phyloP scores from a whole-genome alignment of 2,329 filamentous ascomycete species.

The Pseudocercospora crystallina region DNA sequence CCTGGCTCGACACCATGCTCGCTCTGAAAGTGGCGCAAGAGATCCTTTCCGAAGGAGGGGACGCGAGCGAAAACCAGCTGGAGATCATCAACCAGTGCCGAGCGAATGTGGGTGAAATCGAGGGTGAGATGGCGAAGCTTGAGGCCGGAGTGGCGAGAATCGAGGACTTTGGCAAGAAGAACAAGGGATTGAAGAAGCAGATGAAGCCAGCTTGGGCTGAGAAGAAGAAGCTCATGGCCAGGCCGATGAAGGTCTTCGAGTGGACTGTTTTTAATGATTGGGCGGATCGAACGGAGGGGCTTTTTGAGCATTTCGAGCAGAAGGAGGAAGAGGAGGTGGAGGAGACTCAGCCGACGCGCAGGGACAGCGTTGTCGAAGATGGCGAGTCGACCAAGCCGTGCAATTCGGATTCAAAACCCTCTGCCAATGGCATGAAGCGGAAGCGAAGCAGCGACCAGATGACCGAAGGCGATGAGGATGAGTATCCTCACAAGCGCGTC shows the following conservation, averaged over 20 bases:
- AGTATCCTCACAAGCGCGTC: no score
- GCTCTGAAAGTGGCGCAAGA: neutral
- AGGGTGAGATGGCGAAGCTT: neutral
- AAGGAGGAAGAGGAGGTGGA: neutral
- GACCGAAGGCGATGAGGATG: no score
- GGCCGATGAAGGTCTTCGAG: neutral
- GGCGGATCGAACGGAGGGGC: neutral
- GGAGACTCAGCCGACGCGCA: no score
- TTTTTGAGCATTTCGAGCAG: neutral
- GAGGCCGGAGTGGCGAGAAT: neutral
- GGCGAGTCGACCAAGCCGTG: no score
- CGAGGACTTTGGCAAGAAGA: neutral
- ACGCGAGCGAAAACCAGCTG: neutral
- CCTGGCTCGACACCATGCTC: neutral
- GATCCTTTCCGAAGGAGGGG: neutral
- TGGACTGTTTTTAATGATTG: neutral
- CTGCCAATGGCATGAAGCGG: no score
- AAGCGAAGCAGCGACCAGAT: no score
- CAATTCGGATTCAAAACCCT: no score
- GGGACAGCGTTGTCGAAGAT: no score
- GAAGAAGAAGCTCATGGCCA: conserved; percentile 22
- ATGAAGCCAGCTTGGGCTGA: neutral
- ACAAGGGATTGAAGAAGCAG: neutral
- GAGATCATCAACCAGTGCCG: neutral
- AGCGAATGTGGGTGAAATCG: neutral